These are phyloP conservation scores for Haplosporangium sp. DNA, from an alignment of 371 early-diverging fungal species.

Conservation along the genomic window DNA sequence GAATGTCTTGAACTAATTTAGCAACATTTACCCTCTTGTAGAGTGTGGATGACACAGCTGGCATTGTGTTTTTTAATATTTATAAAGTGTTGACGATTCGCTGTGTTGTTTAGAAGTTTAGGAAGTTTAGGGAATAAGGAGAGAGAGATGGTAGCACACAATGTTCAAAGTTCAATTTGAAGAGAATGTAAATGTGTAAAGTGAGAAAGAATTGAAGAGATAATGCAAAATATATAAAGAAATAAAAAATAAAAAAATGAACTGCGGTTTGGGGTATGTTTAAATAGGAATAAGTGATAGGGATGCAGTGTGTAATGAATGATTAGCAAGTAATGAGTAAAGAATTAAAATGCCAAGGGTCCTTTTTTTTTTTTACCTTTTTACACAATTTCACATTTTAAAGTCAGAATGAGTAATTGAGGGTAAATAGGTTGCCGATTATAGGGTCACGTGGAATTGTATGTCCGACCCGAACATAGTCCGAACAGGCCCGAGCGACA, in stretches of 20 bases:
- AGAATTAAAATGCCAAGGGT: neutral
- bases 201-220: neutral
- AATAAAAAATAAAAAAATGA: neutral
- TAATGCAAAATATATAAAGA: neutral
- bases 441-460: neutral
- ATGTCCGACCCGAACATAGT: neutral
- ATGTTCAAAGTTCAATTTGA: neutral
- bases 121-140: too few species aligned
- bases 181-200: neutral
- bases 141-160: neutral
- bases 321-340: neutral
- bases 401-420: too few species aligned
- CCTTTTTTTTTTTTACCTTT: too few species aligned
- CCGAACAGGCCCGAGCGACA: neutral
- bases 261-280: neutral
- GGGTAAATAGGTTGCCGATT: too few species aligned
- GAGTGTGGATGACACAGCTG: slow-evolving; percentile 11
- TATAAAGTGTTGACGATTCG: neutral
- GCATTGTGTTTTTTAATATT: slow-evolving; percentile 1
- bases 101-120: neutral
- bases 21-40: slow-evolving; percentile 19
- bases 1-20: slow-evolving; percentile 17
- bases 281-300: too few species aligned
- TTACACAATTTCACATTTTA: too few species aligned
- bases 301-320: too few species aligned